Evolutionary conservation across 2,329 filamentous ascomycete genomes (phyloP), one percentile per base, ranked within the genome.

Genomic region (Helotiales sp.): DNA sequence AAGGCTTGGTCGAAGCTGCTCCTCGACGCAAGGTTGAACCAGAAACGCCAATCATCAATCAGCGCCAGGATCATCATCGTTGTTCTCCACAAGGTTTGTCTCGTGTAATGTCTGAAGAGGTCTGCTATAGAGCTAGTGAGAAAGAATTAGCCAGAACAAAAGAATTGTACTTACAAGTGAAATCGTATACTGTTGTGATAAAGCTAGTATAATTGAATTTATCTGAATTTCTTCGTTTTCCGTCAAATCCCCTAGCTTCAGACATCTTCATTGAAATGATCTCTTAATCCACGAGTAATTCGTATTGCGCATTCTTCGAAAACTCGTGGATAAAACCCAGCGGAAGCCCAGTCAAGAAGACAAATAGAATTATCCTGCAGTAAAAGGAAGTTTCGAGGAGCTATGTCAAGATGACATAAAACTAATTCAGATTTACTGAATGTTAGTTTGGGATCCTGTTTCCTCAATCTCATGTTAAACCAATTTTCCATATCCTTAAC

Each of bases 131-230:
- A 47, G 44, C 54, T 52, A 30, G 44, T 60, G 29, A 60, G 58
- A 50, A 54, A 50, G 34, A 52, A 48, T 30, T 36, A 52, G 33
- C 36, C 38, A 49, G 40, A 24, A 38, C 10, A 56, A 57, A 47
- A 46, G 58, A 57, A 9, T 54, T 17, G 25, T 54, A 33, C 54
- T 60, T 57, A 57, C 49, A 54, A 60, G 50, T 54, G 9, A 57
- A 27, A 60, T 40, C 36, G 34, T 50, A 57, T 34, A 54, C 54
- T 57, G 25, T 60, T 60, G 29, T 54, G 52, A 44, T 57, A 60
- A n/a, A 19, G 58, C 58, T 51, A 36, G 44, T 49, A 60, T 50
- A 33, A 60, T 57, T 54, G 49, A 60, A 19, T 30, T 60, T 57
- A 58, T 58, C 31, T 52, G 38, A 55, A 52, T 24, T 44, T 58